Evolutionary conservation across 2,329 filamentous ascomycete genomes (phyloP), one percentile per base, ranked within the genome.

Genomic region (Trichophyton schoenleinii): DNA sequence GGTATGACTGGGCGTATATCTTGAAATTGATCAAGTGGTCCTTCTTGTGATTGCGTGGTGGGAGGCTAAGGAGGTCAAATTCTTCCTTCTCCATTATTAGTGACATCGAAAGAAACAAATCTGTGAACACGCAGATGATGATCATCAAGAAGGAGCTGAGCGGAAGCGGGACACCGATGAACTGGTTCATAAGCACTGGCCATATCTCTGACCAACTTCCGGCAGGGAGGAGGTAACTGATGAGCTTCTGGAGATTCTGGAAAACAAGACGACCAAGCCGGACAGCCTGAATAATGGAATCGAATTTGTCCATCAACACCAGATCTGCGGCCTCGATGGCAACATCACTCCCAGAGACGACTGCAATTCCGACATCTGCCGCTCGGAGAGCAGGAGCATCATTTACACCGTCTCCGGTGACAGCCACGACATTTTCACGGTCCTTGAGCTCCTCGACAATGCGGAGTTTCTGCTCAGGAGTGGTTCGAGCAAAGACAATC

Each of bases 41-140:
- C 60, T 83, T 85, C 68, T 83, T 85, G 2, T 84, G 80, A 64
- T 86, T 82, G 46, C 88, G 81, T 0, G 87, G 88, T 58, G 80
- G 82, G 2, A 87, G 84, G 25, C 83, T 76, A 7, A 92, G 80
- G 0, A 91, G 83, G 66, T 92, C 87, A 0, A 86, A 85, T 71
- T 92, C 88, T 0, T 87, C 87, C 53, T 84, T 81, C 69, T 92
- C 88, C 69, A 89, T 91, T 0, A 87, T 87, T 7, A 92, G 79
- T 1, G 85, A 83, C 0, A 87, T 87, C 0, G 88, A 86, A 1
- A 85, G 86, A 4, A 82, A 81, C 64, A 86, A 88, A 70, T 92
- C 88, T 9, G 88, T 91, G 72, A 91, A 89, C 70, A 89, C 69
- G 81, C 70, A 64, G 66, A 66, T 61, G 66, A 62, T 60, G 67